These are phyloP conservation scores for Vitis vinifera DNA, from an alignment of 164 flowering plant genomes.

Conservation along the genomic window DNA sequence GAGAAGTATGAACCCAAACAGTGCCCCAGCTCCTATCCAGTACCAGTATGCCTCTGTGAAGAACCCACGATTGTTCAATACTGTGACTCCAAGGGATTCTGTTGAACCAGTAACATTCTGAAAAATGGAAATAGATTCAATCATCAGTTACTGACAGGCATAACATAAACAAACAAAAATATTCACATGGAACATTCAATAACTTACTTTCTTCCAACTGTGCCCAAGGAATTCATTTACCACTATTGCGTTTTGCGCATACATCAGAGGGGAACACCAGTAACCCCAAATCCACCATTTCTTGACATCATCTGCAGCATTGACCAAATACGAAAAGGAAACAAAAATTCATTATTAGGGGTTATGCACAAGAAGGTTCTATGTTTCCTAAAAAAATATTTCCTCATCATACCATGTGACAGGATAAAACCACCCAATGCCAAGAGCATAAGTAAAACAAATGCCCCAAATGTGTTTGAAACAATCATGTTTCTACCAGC, in stretches of 20 bases:
- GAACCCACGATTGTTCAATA: slow-evolving; percentile 31
- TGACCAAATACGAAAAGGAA: too few species aligned
- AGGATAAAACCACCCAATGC: slow-evolving; percentile 50
- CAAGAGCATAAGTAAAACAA: slow-evolving; percentile 32
- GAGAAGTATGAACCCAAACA: slow-evolving; percentile 23
- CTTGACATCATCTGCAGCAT: slow-evolving; percentile 30
- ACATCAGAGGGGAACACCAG: slow-evolving; percentile 48
- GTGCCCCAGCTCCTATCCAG: slow-evolving; percentile 34
- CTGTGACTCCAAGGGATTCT: slow-evolving; percentile 22
- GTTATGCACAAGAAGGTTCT: too few species aligned
- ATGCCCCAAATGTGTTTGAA: slow-evolving; percentile 47
- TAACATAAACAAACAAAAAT: neutral
- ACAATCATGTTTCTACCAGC: slow-evolving; percentile 50
- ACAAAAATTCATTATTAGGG: too few species aligned
- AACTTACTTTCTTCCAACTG: slow-evolving; percentile 37
- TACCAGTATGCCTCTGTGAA: slow-evolving; percentile 33
- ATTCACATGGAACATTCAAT: neutral
- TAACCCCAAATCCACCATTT: slow-evolving; percentile 61
- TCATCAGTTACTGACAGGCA: neutral
- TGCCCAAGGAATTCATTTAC: slow-evolving; percentile 45
- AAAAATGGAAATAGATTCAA: neutral
- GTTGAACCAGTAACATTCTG: slow-evolving; percentile 4
- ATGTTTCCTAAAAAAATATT: too few species aligned
- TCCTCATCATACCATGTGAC: slow-evolving; percentile 32
- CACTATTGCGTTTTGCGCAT: slow-evolving; percentile 38